These are phyloP conservation scores for Dryas integrifolia DNA, from an alignment of 331 rosid species.

Conservation along the genomic window DNA sequence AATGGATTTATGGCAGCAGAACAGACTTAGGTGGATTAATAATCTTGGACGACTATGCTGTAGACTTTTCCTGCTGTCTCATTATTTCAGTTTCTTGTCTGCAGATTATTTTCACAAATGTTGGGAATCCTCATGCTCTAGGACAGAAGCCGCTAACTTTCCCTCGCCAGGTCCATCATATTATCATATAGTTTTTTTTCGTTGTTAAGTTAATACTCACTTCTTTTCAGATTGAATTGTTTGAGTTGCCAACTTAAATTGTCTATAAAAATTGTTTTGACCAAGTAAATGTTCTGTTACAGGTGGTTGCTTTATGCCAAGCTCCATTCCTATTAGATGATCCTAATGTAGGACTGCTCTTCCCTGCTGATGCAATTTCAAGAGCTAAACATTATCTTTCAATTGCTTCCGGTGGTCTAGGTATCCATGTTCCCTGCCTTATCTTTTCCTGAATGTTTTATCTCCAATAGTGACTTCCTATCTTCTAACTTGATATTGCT, in stretches of 20 bases:
- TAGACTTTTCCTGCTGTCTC: background rate
- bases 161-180: constrained; percentile 84
- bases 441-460: background rate
- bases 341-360: constrained; percentile 82
- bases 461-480: background rate
- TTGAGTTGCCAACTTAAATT: background rate
- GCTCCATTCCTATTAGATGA: constrained; percentile 96
- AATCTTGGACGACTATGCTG: background rate
- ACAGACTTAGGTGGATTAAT: constrained; percentile 1
- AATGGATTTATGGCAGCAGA: background rate
- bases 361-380: constrained; percentile 98
- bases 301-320: constrained; percentile 98
- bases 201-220: constrained; percentile 14
- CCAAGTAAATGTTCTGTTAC: constrained; percentile 22
- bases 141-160: constrained; percentile 95
- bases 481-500: constrained; percentile 1
- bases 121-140: constrained; percentile 96
- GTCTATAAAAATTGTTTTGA: constrained; percentile 19
- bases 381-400: constrained; percentile 84
- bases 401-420: constrained; percentile 80
- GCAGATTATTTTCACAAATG: constrained; percentile 96
- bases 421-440: constrained; percentile 40
- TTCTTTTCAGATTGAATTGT: constrained; percentile 18
- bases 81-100: constrained; percentile 21
- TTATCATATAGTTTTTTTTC: constrained; percentile 24